Base-by-base conservation (phyloP, 2,329 filamentous ascomycete species). In the Hirsutella minnesotensis region DNA sequence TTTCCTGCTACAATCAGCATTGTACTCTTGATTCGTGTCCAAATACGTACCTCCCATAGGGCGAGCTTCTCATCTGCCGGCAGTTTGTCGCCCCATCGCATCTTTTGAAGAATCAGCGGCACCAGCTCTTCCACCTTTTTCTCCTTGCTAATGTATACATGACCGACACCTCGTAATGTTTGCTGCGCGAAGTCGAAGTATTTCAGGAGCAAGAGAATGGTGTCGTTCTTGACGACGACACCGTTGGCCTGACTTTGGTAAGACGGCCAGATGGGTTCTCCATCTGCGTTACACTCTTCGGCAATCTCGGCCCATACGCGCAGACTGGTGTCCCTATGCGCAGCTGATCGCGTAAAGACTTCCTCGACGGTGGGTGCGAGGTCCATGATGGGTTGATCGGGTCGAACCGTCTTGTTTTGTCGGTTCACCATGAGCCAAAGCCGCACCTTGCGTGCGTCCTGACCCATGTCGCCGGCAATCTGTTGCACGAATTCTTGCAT, bases 381-480 rank as follows among this genome's bases (percentile, higher is more conserved):
- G 55, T 94, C 88, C 58, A 77, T 77, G 39, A 98, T 79, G 0
- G 88, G 86, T 45, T 86, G 81, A 57, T 98, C 92, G 0, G 94
- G 92, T 16, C 92, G 79, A 31, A 87, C 83, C 0, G 92, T 98
- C 63, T 95, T 95, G 60, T 98, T 98, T 61, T 98, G 92, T 10
- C 92, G 83, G 58, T 95, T 96, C 1, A 98, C 92, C 89, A 98
- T 95, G 43, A 87, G 79, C 94, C 92, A 98, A 16, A 95, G 75
- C 19, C 92, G 79, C 20, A 96, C 65, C 47, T 77, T 75, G 44
- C 79, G 78, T 1, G 82, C 70, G 37, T 89, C 79, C 40, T 83
- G 63, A 0, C 69, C 72, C 40, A 83, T 70, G 44, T 94, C 83
- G 33, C 77, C 64, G 0, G 84, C 88, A 46, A 96, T 73, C 19